A percentile compares a stretch with the other conserved stretches of the same genome.
Conservation (phyloP, 768 basidiomycete genomes). For the Naematelia aurantialba region DNA sequence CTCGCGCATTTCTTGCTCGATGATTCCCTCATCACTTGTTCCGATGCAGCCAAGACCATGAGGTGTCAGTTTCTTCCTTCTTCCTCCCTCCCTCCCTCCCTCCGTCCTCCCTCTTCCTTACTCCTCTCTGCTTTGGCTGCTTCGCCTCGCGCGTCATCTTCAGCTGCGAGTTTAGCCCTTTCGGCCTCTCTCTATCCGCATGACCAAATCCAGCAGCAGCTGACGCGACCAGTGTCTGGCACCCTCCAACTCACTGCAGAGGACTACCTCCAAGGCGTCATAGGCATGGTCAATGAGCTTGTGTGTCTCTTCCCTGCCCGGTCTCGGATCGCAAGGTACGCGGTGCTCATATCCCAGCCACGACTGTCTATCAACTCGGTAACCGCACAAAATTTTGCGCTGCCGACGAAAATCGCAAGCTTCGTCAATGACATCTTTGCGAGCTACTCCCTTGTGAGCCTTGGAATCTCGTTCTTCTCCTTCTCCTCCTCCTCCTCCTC, state of each 20-base stretch:
- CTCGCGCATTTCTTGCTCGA: slow-evolving; percentile 48
- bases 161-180: no score
- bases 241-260: slow-evolving; percentile 51
- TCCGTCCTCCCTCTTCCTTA: neutral
- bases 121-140: neutral
- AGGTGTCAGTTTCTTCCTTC: slow-evolving; percentile 43
- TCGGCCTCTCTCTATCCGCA: no score
- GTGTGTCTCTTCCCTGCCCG: slow-evolving; percentile 26
- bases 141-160: no score
- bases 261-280: slow-evolving; percentile 53
- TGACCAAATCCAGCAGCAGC: no score
- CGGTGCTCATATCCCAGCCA: slow-evolving; percentile 29
- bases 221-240: slow-evolving; percentile 16
- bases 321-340: neutral
- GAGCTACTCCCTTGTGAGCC: slow-evolving; percentile 45
- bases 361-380: slow-evolving; percentile 50
- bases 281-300: slow-evolving; percentile 52
- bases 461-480: neutral
- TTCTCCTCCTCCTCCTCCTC: no score
- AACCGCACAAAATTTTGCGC: slow-evolving; percentile 51
- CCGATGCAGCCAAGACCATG: slow-evolving; percentile 40
- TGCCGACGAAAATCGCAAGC: slow-evolving; percentile 50
- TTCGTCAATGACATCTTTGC: slow-evolving; percentile 54
- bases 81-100: neutral
- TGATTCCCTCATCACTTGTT: slow-evolving; percentile 46